Evolutionary conservation across 768 basidiomycete species (phyloP).

Genomic region (Boletus rubescentipes): DNA sequence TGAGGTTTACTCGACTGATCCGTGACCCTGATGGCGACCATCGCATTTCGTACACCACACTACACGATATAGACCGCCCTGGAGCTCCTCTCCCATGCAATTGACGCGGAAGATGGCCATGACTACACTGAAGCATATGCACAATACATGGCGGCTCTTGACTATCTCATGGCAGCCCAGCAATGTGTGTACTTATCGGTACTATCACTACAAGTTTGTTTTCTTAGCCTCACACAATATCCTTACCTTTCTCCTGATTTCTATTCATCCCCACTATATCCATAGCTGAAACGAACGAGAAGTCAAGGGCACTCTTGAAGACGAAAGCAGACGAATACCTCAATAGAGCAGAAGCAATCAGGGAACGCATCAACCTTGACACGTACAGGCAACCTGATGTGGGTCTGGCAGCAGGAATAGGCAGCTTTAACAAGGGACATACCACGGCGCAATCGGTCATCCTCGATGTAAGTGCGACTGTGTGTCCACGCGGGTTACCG

Average conservation of each 20-base stretch:
- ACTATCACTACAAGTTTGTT: too few relatives aligned
- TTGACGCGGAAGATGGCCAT: conserved; percentile 84
- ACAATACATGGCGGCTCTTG: conserved; percentile 87
- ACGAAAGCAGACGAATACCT: conserved; percentile 20
- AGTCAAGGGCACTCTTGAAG: conserved; percentile 17
- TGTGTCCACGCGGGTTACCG: background rate
- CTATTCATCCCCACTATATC: background rate
- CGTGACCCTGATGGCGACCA: background rate
- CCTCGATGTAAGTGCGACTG: conserved; percentile 14
- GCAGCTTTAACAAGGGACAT: background rate
- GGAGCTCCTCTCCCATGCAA: conserved; percentile 85
- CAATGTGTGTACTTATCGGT: conserved; percentile 75
- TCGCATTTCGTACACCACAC: background rate
- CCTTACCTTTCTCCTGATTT: background rate
- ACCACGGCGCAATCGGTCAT: conserved; percentile 10
- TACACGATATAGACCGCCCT: conserved; percentile 60
- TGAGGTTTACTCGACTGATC: too few relatives aligned
- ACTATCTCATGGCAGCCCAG: conserved; percentile 96
- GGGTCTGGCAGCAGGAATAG: background rate
- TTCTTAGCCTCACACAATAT: background rate
- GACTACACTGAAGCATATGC: conserved; percentile 93
- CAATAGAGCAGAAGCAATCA: conserved; percentile 16
- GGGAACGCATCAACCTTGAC: background rate
- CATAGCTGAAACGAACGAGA: conserved; percentile 19
- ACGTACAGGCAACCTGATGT: background rate